Percentiles rank a stretch among this genome's conserved stretches.
These are phyloP conservation scores for Chionographis japonica DNA, from an alignment of 106 monocot genomes.

Conservation along the genomic window DNA sequence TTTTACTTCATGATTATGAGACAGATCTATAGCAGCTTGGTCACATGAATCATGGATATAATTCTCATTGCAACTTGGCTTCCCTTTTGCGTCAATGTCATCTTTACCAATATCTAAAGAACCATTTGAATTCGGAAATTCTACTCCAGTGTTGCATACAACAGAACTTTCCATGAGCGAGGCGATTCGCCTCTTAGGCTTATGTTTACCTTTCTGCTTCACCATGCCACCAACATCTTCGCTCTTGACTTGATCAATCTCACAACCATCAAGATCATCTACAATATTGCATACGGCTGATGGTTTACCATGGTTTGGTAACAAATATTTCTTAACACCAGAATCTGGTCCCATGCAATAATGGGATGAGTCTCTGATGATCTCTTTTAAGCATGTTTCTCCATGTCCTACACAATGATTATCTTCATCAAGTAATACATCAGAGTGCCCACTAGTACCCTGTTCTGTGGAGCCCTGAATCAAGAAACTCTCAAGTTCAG, in stretches of 20 bases:
- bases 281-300: not conserved
- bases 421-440: slow-evolving; percentile 4
- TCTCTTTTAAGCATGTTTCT: slow-evolving; percentile 2
- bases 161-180: slow-evolving; percentile 25
- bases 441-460: slow-evolving; percentile 6
- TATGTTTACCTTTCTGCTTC: slow-evolving; percentile 29
- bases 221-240: slow-evolving; percentile 12
- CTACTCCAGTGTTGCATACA: slow-evolving; percentile 5
- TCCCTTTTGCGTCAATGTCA: slow-evolving; percentile 11
- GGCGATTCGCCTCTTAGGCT: slow-evolving; percentile 36
- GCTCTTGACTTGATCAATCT: slow-evolving; percentile 1
- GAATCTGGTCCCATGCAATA: slow-evolving; percentile 3
- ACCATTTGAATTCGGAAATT: slow-evolving; percentile 29
- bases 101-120: slow-evolving; percentile 1
- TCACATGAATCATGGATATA: not conserved
- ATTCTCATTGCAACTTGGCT: slow-evolving; percentile 12
- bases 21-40: not conserved
- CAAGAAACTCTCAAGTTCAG: slow-evolving; percentile 28
- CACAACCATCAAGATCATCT: slow-evolving; percentile 1
- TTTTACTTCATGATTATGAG: not conserved
- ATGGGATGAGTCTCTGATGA: not conserved
- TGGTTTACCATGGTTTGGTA: slow-evolving; percentile 6
- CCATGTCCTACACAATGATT: slow-evolving; percentile 12
- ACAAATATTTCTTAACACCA: not conserved
- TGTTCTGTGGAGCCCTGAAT: slow-evolving; percentile 12